Evolutionary conservation across 2,329 filamentous ascomycete species (phyloP).

Genomic region (Aspergillus brasiliensis): DNA sequence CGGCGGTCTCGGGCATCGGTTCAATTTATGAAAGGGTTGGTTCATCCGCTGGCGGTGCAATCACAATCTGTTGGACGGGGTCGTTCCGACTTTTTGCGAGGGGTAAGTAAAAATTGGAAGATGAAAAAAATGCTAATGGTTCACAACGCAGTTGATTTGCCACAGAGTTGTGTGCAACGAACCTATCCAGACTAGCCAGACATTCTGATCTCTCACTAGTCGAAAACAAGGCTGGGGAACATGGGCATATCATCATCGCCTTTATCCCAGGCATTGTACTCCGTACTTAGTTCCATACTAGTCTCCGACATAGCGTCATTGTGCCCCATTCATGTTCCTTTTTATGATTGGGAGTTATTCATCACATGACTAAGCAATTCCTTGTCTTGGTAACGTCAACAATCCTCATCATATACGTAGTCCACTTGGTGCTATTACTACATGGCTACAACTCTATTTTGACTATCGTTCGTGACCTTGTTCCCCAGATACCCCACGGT

Average conservation of each 20-base stretch:
- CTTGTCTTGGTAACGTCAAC: background rate
- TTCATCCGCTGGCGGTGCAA: slow-evolving; percentile 11
- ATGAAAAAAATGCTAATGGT: too few species aligned
- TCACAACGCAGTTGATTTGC: background rate
- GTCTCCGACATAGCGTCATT: background rate
- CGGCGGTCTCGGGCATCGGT: slow-evolving; percentile 19
- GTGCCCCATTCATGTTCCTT: background rate
- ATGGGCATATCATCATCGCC: background rate
- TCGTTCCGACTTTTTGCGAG: background rate
- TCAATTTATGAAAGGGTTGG: slow-evolving; percentile 18
- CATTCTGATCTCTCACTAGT: background rate
- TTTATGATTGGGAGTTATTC: background rate
- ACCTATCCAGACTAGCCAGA: background rate
- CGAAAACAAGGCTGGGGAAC: background rate
- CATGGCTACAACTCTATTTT: background rate
- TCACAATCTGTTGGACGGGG: slow-evolving; percentile 2
- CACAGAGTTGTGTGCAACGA: slow-evolving; percentile 1
- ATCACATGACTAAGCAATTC: background rate
- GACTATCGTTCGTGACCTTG: background rate
- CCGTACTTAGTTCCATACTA: background rate
- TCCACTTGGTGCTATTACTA: background rate
- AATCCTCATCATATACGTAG: background rate
- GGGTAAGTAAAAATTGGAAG: background rate
- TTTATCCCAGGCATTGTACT: background rate
- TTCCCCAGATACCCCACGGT: background rate